Conservation (phyloP, 2,329 filamentous ascomycete species). For the Celoporthe dispersa region DNA sequence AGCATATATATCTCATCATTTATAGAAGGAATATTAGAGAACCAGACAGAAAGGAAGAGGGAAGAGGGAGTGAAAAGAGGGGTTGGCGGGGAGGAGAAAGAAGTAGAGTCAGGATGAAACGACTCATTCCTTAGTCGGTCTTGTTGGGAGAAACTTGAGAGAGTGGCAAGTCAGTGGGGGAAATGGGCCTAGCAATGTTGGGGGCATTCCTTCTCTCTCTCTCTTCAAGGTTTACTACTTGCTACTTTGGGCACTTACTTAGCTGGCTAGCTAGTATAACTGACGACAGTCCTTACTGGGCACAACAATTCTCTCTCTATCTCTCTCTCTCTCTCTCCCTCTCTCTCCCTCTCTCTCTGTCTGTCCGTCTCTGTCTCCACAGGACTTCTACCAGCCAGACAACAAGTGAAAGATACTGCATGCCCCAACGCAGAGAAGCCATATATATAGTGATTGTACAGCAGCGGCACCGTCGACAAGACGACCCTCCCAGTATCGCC, state of each 20-base stretch:
- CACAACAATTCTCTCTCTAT: not conserved
- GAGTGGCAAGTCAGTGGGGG: no score
- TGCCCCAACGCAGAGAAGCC: not conserved
- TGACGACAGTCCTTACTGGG: slow-evolving; percentile 1
- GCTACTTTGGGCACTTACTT: not conserved
- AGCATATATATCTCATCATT: not conserved
- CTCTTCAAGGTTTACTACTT: not conserved
- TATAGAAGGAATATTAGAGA: not conserved
- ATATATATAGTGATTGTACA: not conserved
- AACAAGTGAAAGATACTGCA: not conserved
- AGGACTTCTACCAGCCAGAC: not conserved
- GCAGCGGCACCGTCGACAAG: not conserved
- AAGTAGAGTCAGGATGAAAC: not conserved
- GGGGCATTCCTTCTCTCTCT: not conserved
- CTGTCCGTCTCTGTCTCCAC: not conserved
- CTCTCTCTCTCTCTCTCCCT: no score
- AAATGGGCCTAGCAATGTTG: not conserved
- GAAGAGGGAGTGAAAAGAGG: not conserved
- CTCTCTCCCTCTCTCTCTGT: not conserved
- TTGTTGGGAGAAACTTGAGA: no score
- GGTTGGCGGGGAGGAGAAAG: not conserved
- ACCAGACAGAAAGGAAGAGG: not conserved
- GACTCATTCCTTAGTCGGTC: not conserved
- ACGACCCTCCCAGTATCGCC: not conserved
- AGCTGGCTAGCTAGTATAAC: not conserved